These are phyloP conservation scores for Plasmodium yoelii DNA, from an alignment of 169 alveolate species.

Conservation along the genomic window DNA sequence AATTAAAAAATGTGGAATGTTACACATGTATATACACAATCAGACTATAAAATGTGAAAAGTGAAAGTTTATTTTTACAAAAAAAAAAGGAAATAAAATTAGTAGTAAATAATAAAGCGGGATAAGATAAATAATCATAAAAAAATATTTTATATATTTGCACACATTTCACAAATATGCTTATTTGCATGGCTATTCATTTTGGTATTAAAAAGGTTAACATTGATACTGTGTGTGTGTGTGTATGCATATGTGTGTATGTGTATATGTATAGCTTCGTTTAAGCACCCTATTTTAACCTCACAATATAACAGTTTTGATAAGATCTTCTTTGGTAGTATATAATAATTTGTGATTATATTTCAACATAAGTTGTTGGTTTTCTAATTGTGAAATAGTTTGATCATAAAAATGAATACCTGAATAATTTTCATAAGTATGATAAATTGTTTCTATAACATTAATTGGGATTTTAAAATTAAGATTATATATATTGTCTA, in stretches of 20 bases:
- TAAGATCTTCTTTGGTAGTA: constrained; percentile 4
- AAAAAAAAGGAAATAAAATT: background rate
- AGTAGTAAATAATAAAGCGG: background rate
- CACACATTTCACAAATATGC: no score
- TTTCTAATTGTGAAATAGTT: background rate
- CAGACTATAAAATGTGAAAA: background rate
- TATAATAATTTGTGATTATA: constrained; percentile 14
- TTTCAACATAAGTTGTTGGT: background rate
- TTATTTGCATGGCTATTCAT: no score
- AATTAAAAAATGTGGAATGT: background rate
- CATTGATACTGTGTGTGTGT: no score
- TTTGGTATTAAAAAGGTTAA: no score
- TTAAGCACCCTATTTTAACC: no score
- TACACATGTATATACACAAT: background rate
- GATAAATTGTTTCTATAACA: constrained; percentile 9
- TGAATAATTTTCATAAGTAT: constrained; percentile 1
- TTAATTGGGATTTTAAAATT: constrained; percentile 25
- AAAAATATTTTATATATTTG: background rate
- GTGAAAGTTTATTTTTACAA: background rate
- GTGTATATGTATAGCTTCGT: no score
- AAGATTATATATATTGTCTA: constrained; percentile 12
- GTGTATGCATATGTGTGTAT: no score
- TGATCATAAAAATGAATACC: background rate
- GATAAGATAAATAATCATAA: background rate
- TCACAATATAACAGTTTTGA: constrained; percentile 18